Conservation (phyloP, 352 stramenopile species). For the Stramenopiles sp. region DNA sequence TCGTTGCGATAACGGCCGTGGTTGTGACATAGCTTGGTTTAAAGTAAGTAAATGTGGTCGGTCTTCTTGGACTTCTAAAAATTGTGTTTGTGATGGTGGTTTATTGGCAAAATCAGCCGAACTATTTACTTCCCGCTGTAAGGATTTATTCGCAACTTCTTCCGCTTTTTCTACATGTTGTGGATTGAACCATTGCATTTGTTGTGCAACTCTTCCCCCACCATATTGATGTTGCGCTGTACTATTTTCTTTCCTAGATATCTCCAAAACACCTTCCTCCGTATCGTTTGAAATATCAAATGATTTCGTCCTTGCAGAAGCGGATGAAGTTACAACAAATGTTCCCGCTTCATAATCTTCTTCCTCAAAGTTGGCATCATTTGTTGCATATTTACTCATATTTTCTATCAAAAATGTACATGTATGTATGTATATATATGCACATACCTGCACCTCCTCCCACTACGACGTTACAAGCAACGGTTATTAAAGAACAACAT, state of each 20-base stretch:
- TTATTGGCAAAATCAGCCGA: background rate
- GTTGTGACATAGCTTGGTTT: background rate
- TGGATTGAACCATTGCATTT: background rate
- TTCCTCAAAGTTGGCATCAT: too few species aligned
- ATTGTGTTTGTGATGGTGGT: background rate
- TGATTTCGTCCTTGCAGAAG: background rate
- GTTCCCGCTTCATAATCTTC: too few species aligned
- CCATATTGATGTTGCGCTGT: background rate
- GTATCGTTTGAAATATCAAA: background rate
- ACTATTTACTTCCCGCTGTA: background rate
- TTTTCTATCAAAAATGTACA: too few species aligned
- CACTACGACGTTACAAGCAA: too few species aligned
- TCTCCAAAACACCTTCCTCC: background rate
- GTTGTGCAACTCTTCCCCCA: background rate
- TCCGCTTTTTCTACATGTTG: background rate
- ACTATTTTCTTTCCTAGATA: background rate
- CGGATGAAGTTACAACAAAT: too few species aligned
- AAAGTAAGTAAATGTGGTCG: background rate
- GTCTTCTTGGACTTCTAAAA: background rate
- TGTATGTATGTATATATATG: too few species aligned
- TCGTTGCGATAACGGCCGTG: background rate
- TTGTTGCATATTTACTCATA: too few species aligned
- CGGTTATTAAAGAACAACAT: too few species aligned
- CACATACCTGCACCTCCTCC: too few species aligned
- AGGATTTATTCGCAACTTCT: background rate